Conservation (phyloP, 352 stramenopile species). For the Globisporangium irregulare region DNA sequence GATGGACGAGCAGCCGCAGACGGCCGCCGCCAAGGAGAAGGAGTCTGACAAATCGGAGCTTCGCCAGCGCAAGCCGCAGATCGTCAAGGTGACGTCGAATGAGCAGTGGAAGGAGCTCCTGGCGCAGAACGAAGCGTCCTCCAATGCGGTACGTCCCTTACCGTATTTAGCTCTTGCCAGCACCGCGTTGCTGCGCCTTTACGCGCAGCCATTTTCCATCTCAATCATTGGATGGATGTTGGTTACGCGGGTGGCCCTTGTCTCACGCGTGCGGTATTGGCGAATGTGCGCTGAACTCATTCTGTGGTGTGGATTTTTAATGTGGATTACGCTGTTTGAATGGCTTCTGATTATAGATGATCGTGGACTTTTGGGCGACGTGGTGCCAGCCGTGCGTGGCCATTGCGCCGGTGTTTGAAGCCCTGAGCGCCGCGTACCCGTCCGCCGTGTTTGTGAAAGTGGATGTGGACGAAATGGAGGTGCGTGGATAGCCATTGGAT, state of each 20-base stretch:
- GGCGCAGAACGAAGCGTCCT: conserved; percentile 38
- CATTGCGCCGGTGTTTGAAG: conserved; percentile 77
- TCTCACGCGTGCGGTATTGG: conserved; percentile 2
- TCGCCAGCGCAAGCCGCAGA: conserved; percentile 57
- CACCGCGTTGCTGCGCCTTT: neutral
- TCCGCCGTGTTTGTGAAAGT: conserved; percentile 66
- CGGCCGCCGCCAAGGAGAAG: conserved; percentile 21
- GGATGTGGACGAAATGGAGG: conserved; percentile 74
- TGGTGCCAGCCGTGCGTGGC: conserved; percentile 84
- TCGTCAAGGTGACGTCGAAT: conserved; percentile 44
- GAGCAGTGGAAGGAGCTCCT: conserved; percentile 56
- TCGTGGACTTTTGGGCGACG: conserved; percentile 84
- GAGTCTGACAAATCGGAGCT: conserved; percentile 23
- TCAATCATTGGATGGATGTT: neutral
- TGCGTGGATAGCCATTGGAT: conserved; percentile 9
- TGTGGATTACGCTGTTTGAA: conserved; percentile 15
- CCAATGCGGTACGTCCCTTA: conserved; percentile 36
- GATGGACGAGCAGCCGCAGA: conserved; percentile 49
- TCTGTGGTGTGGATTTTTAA: neutral
- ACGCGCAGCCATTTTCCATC: conserved; percentile 1
- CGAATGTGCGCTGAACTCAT: conserved; percentile 6
- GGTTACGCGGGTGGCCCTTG: neutral
- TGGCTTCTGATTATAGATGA: conserved; percentile 32
- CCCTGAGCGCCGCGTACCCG: conserved; percentile 54
- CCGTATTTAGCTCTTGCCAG: neutral